Evolutionary conservation across 495 filamentous ascomycete genomes (phyloP).

Genomic region (Pyronema omphalodes): DNA sequence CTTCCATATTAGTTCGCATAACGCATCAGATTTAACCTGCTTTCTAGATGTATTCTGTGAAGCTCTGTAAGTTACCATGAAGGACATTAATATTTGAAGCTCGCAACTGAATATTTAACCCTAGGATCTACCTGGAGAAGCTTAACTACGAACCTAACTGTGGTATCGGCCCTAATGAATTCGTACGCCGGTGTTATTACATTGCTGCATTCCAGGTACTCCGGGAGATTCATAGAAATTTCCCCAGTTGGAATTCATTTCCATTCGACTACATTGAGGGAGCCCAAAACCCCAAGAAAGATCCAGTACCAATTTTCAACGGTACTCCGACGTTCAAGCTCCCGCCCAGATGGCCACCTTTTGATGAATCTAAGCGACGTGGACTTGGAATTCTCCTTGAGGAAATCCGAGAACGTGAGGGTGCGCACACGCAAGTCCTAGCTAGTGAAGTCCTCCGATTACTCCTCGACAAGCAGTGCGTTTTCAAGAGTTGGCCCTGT

Average conservation of each 20-base stretch:
- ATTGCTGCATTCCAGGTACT: background rate
- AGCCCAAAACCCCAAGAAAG: background rate
- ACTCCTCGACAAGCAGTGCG: background rate
- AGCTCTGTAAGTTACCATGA: too few relatives aligned
- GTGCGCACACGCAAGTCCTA: background rate
- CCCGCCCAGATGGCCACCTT: background rate
- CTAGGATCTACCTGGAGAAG: too few relatives aligned
- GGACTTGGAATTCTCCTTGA: background rate
- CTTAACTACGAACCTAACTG: too few relatives aligned
- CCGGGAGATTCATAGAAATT: background rate
- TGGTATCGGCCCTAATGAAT: too few relatives aligned
- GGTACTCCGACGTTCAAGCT: background rate
- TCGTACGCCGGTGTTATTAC: too few relatives aligned
- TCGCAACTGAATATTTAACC: too few relatives aligned
- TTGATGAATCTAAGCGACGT: background rate
- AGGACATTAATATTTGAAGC: too few relatives aligned
- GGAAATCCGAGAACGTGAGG: background rate
- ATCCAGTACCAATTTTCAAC: background rate
- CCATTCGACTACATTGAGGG: background rate
- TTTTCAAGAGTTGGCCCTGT: background rate
- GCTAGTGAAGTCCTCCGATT: background rate
- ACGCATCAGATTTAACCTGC: too few relatives aligned
- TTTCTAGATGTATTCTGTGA: too few relatives aligned
- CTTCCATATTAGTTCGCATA: too few relatives aligned
- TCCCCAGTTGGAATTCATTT: background rate